Evolutionary conservation across 176 grass and related monocot species (phyloP), one percentile per base, ranked within the genome.

Genomic region (Oryza glumipatula): DNA sequence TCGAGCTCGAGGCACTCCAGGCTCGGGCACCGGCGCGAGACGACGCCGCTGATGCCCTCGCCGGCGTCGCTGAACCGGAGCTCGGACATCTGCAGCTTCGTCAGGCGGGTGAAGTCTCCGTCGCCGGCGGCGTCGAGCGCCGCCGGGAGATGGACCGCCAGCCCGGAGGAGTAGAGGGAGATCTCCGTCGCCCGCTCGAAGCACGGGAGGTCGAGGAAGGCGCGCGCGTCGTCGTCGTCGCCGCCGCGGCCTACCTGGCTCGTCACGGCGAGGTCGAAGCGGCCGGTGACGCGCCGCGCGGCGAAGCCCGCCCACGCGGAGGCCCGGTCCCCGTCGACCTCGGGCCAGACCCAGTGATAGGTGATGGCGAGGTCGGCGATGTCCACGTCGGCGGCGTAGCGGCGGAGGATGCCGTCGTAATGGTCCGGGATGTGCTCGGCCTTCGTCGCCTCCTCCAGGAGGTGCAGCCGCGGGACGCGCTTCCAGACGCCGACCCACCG

Each of bases 301-400:
- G 30, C 66, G 46, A 80, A 19, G 16, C 3, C 12, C 17, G 78
- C 45, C 28, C 47, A 9, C 1, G 46, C 1, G 4, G 66, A 10
- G 30, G 68, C n/a, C 16, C 13, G 13, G 10, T 0, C 1, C 48
- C 15, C 48, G 48, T 15, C 8, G 48, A 52, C 11, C 13, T 52
- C 48, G 48, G 48, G 48, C 4, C 11, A 52, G 13, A 6, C 14
- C 11, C 14, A 52, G 13, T 15, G 4, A 5, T 6, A 0, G 19
- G 19, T 38, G 78, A 80, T 36, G 24, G 9, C 15, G 17, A 80
- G 11, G 45, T 80, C 78, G 11, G 8, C 6, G 5, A 80, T 36
- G 65, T 51, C 6, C 17, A 68, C 78, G 11, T 80, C 78, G 28
- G 38, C 4, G 45, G 56, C 33, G 46, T 70, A 80, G 19, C 78